Evolutionary conservation across 768 basidiomycete species (phyloP).

Genomic region (Exidia glandulosa): DNA sequence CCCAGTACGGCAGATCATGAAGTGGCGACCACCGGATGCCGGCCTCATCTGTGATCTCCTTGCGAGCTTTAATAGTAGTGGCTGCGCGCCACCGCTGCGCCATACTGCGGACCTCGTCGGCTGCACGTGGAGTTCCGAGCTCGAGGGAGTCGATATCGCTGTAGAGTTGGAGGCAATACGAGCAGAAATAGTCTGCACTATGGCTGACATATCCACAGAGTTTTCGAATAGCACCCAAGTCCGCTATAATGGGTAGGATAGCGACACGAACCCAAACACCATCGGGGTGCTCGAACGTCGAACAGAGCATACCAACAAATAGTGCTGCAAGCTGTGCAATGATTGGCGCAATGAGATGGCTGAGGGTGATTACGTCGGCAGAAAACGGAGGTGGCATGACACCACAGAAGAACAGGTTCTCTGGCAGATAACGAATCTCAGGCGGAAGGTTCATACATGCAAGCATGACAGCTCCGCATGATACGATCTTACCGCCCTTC

Average conservation of each 20-base stretch:
- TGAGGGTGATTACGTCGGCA: constrained; percentile 22
- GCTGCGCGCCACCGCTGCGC: background rate
- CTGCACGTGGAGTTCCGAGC: background rate
- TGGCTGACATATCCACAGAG: constrained; percentile 14
- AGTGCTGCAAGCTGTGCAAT: constrained; percentile 24
- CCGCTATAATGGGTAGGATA: constrained; percentile 24
- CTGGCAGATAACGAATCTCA: constrained; percentile 20
- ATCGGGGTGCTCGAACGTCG: constrained; percentile 12
- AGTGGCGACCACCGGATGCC: constrained; percentile 20
- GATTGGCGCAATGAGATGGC: constrained; percentile 27
- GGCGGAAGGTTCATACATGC: constrained; percentile 27
- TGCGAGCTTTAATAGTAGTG: background rate
- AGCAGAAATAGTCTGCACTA: background rate
- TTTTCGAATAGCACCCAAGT: constrained; percentile 25
- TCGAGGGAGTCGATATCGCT: background rate
- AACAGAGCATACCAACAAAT: constrained; percentile 23
- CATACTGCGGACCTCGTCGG: background rate
- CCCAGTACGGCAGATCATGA: constrained; percentile 19
- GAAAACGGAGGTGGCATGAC: constrained; percentile 31
- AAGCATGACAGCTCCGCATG: constrained; percentile 20
- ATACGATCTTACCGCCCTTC: constrained; percentile 16
- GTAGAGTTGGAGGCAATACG: background rate
- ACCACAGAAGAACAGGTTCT: constrained; percentile 32
- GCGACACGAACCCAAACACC: constrained; percentile 22
- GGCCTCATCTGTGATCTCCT: constrained; percentile 4